Percentiles rank a stretch among this genome's conserved stretches.
phyloP scores from a whole-genome alignment of 306 rosid genomes.

The Gastrolobium villosum region DNA sequence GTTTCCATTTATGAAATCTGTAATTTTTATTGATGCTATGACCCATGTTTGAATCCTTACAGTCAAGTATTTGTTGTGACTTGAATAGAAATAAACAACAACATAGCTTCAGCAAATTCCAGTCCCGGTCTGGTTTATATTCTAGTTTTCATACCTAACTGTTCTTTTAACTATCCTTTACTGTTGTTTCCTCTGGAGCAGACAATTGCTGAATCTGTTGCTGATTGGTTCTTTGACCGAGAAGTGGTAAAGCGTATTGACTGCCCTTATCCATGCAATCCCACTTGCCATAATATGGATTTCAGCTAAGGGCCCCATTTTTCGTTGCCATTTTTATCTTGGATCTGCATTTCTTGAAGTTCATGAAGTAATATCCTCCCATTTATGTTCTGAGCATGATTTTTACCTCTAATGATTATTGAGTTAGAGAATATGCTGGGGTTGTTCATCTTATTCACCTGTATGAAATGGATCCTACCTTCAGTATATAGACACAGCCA shows the following conservation, averaged over 20 bases:
- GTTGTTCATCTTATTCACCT: constrained; percentile 30
- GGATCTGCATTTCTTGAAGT: constrained; percentile 40
- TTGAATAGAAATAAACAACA: not conserved
- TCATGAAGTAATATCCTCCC: constrained; percentile 25
- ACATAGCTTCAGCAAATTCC: constrained; percentile 20
- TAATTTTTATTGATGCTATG: not conserved
- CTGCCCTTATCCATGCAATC: constrained; percentile 93
- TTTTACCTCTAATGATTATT: constrained; percentile 8
- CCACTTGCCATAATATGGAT: constrained; percentile 81
- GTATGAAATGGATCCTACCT: constrained; percentile 24
- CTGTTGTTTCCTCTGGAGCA: constrained; percentile 53
- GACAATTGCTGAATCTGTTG: constrained; percentile 94
- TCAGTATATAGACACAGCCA: constrained; percentile 11
- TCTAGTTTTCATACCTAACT: constrained; percentile 33
- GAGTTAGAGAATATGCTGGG: constrained; percentile 36
- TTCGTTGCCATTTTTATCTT: constrained; percentile 34
- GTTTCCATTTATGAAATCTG: constrained; percentile 5
- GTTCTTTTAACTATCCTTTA: constrained; percentile 30
- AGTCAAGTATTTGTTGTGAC: not conserved
- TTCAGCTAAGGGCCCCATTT: constrained; percentile 43
- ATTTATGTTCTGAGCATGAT: constrained; percentile 10
- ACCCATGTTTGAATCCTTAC: too few relatives aligned
- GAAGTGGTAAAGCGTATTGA: constrained; percentile 67
- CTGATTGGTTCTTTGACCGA: constrained; percentile 83
- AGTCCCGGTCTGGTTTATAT: not conserved